Evolutionary conservation across 176 grass and related monocot species (phyloP).

Genomic region (Lolium rigidum): DNA sequence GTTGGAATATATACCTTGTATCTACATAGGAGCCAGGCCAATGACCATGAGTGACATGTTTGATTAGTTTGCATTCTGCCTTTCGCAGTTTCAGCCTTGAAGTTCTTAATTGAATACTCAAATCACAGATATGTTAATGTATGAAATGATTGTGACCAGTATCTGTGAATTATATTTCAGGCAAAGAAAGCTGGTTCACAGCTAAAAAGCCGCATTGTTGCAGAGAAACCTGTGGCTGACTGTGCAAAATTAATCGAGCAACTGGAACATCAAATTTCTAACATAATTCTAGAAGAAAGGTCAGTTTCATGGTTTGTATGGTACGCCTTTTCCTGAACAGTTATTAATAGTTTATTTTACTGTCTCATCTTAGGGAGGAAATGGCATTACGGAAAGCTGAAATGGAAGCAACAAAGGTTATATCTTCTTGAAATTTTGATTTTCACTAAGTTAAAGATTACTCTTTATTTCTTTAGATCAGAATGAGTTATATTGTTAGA

Average conservation of each 20-base stretch:
- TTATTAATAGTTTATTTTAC: conserved; percentile 29
- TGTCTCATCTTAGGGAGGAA: conserved; percentile 73
- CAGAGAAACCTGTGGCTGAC: conserved; percentile 83
- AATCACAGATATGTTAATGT: not conserved
- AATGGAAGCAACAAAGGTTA: conserved; percentile 91
- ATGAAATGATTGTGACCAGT: not conserved
- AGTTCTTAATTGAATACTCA: conserved; percentile 14
- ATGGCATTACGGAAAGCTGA: conserved; percentile 80
- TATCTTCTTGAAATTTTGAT: conserved; percentile 28
- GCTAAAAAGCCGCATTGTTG: conserved; percentile 87
- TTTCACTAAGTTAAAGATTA: not conserved
- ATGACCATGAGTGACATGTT: conserved; percentile 2
- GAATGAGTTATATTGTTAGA: conserved; percentile 12
- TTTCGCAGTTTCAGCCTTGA: not conserved
- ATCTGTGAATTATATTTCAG: conserved; percentile 43
- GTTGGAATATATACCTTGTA: not conserved
- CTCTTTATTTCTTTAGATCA: conserved; percentile 5
- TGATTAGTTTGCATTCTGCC: not conserved
- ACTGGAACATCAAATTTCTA: conserved; percentile 84
- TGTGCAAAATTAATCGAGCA: conserved; percentile 86
- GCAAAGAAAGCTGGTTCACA: conserved; percentile 97
- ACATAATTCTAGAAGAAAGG: conserved; percentile 89
- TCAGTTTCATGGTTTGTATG: conserved; percentile 15
- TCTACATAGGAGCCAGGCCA: not conserved
- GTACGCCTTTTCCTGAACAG: conserved; percentile 23